phyloP scores from a whole-genome alignment of 352 stramenopile genomes.

The Phytophthora rubi region DNA sequence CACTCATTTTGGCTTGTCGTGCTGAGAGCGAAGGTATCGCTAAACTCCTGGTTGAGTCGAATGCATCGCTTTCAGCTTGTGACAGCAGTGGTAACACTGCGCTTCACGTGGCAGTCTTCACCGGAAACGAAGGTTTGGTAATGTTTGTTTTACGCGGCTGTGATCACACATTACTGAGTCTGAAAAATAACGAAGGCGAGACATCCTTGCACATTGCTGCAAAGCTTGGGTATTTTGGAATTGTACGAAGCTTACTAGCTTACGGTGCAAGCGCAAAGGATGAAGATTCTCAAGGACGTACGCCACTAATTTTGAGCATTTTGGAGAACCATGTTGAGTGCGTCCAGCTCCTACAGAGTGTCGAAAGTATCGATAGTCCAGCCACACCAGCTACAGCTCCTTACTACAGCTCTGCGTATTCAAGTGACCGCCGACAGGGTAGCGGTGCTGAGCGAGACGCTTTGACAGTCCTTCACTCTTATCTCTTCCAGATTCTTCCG shows the following conservation, averaged over 20 bases:
- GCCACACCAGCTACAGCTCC: constrained; percentile 7
- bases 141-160: constrained; percentile 74
- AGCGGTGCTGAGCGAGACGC: constrained; percentile 31
- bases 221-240: constrained; percentile 47
- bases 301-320: constrained; percentile 69
- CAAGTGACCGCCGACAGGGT: constrained; percentile 8
- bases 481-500: constrained; percentile 33
- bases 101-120: constrained; percentile 81
- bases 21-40: constrained; percentile 47
- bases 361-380: constrained; percentile 21
- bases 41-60: constrained; percentile 54
- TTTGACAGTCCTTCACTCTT: constrained; percentile 32
- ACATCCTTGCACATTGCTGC: constrained; percentile 91
- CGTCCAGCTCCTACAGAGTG: constrained; percentile 62
- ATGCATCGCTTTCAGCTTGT: constrained; percentile 66
- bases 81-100: constrained; percentile 89
- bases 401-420: constrained; percentile 16
- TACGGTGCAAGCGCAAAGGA: constrained; percentile 49
- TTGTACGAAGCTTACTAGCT: constrained; percentile 48
- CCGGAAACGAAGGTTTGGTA: constrained; percentile 80
- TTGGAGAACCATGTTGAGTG: constrained; percentile 77
- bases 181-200: constrained; percentile 88
- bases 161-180: constrained; percentile 75
- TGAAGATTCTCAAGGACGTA: constrained; percentile 66
- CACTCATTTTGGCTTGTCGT: constrained; percentile 59